Evolutionary conservation across 2,329 filamentous ascomycete species (phyloP).

Genomic region (Fusarium albosuccineum): DNA sequence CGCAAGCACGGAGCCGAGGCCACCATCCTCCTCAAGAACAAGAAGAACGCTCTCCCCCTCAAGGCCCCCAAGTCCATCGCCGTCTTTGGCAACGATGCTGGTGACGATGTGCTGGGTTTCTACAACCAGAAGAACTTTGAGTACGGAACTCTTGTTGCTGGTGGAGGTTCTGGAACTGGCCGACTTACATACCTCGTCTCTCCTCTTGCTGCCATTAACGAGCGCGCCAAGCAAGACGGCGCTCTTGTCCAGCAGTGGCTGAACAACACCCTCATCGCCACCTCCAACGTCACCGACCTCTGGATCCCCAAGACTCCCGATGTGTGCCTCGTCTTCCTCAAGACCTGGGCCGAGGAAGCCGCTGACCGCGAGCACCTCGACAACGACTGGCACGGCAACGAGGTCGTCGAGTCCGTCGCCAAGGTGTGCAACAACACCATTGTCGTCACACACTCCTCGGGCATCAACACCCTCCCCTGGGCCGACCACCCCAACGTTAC

Average conservation of each 20-base stretch:
- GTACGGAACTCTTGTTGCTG: slow-evolving; percentile 67
- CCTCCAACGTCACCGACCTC: slow-evolving; percentile 58
- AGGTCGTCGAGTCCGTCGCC: slow-evolving; percentile 72
- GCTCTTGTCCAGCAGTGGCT: slow-evolving; percentile 61
- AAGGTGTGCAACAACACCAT: slow-evolving; percentile 73
- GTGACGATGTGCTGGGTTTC: slow-evolving; percentile 71
- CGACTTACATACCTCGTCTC: slow-evolving; percentile 55
- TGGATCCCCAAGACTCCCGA: slow-evolving; percentile 67
- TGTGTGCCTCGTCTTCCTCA: slow-evolving; percentile 75
- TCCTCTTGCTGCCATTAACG: slow-evolving; percentile 56
- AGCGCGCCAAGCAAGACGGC: slow-evolving; percentile 61
- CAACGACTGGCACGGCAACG: slow-evolving; percentile 71
- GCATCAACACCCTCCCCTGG: slow-evolving; percentile 76
- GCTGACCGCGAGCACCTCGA: slow-evolving; percentile 67
- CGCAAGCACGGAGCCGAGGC: slow-evolving; percentile 68
- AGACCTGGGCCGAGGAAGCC: slow-evolving; percentile 75
- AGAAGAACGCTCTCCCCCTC: slow-evolving; percentile 69
- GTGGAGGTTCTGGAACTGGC: slow-evolving; percentile 64
- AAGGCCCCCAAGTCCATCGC: slow-evolving; percentile 69
- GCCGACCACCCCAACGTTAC: slow-evolving; percentile 75
- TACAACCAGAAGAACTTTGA: slow-evolving; percentile 75
- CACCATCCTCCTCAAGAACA: slow-evolving; percentile 81
- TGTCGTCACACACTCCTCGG: slow-evolving; percentile 77
- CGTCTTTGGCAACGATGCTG: slow-evolving; percentile 65
- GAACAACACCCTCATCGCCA: slow-evolving; percentile 60